Percentiles rank a stretch among this genome's conserved stretches.
Conservation (phyloP, 129 eudicot species). For the Glebionis coronaria region DNA sequence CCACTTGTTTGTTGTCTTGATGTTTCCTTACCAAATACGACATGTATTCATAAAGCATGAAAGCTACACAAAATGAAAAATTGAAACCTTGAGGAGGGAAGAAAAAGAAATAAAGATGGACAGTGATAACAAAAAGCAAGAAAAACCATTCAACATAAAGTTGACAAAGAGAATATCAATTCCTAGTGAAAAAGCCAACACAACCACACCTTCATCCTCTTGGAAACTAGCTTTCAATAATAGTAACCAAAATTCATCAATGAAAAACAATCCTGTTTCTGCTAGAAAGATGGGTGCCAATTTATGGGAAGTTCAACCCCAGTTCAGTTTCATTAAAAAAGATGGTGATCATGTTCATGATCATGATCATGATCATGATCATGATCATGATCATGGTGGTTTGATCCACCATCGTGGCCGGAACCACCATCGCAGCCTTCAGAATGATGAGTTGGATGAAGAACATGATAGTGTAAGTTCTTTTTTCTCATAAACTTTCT, state of each 20-base stretch:
- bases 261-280: constrained; percentile 27
- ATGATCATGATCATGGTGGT: constrained; percentile 16
- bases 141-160: constrained; percentile 41
- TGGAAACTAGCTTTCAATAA: constrained; percentile 50
- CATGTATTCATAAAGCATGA: no score
- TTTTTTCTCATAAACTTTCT: not conserved
- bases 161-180: constrained; percentile 40
- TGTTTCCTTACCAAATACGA: no score
- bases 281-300: constrained; percentile 67
- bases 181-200: constrained; percentile 49
- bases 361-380: no score
- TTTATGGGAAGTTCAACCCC: constrained; percentile 59
- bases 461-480: constrained; percentile 21
- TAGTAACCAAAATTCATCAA: constrained; percentile 24
- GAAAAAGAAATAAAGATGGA: constrained; percentile 18
- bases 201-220: constrained; percentile 63
- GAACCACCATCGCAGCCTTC: constrained; percentile 17
- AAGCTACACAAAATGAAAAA: not conserved
- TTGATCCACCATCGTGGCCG: constrained; percentile 25
- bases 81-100: constrained; percentile 19
- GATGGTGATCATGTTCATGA: constrained; percentile 8
- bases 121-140: constrained; percentile 28
- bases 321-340: constrained; percentile 14
- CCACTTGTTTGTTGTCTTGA: no score
- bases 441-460: no score